Conservation (phyloP, 495 filamentous ascomycete genomes). For the Bacidia gigantensis region DNA sequence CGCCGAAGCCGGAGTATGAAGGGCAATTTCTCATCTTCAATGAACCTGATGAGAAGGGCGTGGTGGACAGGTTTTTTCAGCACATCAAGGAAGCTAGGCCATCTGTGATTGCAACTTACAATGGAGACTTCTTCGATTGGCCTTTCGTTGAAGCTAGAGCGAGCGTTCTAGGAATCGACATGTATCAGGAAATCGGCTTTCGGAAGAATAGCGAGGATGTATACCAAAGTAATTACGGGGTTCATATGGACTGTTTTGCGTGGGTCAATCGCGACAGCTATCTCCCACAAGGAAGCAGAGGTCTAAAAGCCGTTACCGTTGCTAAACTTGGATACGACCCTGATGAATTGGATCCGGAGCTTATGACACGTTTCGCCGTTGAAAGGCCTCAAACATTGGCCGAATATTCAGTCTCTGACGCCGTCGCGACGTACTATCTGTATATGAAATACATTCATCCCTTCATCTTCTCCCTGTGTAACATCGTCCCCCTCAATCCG, state of each 20-base stretch:
- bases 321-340: slow-evolving; percentile 97
- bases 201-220: slow-evolving; percentile 88
- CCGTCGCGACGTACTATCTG: slow-evolving; percentile 95
- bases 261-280: slow-evolving; percentile 99
- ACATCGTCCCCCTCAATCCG: slow-evolving; percentile 82
- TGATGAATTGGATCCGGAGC: slow-evolving; percentile 91
- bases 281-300: slow-evolving; percentile 90
- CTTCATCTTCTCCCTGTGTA: slow-evolving; percentile 97
- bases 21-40: slow-evolving; percentile 97
- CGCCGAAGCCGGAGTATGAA: slow-evolving; percentile 87
- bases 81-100: slow-evolving; percentile 91
- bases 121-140: slow-evolving; percentile 99
- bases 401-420: slow-evolving; percentile 98
- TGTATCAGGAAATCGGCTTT: slow-evolving; percentile 98
- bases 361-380: slow-evolving; percentile 90
- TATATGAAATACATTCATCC: slow-evolving; percentile 99
- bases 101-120: slow-evolving; percentile 96
- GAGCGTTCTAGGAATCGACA: slow-evolving; percentile 90
- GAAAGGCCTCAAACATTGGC: slow-evolving; percentile 88
- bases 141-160: slow-evolving; percentile 92
- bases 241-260: slow-evolving; percentile 97
- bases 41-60: slow-evolving; percentile 78
- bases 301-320: slow-evolving; percentile 93
- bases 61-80: slow-evolving; percentile 85
- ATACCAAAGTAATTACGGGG: slow-evolving; percentile 87